Evolutionary conservation across 768 basidiomycete genomes (phyloP), one percentile per base, ranked within the genome.

Genomic region (Phylloporus arenicola): DNA sequence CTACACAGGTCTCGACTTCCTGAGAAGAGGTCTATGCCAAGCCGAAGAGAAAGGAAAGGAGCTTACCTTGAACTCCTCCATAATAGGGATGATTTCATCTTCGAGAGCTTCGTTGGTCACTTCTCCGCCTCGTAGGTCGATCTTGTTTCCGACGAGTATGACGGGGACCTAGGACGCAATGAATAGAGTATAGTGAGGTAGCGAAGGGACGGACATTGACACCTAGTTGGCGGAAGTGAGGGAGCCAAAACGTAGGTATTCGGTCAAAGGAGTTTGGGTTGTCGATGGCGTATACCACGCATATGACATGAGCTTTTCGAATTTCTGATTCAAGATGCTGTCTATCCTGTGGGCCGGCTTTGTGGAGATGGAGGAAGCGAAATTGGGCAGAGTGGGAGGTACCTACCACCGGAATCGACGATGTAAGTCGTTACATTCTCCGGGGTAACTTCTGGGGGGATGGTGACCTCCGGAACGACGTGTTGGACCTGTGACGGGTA

Each of bases 1-100:
- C 95, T 27, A 98, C 89, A 61, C 94, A 97, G 37, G 95, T 97
- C 65, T 97, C 94, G 47, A 97, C 94, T 80, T 97, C 94, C 95
- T 98, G 57, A 5, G 19, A 50, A 48, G 39, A 30, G 34, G 48
- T 68, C 14, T 33, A 24, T 27, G 33, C 34, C 6, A 40, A 42
- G 35, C 37, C 16, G 11, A 17, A n/a, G 47, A 47, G 39, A 52
- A 31, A 47, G 41, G 45, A 22, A 27, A 24, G 14, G 29, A 22
- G 60, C 70, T 48, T 62, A 85, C 93, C 81, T 99, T 99, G 83
- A 95, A 99, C 69, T 98, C 95, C 57, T 87, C 84, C 95, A 98
- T 99, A 48, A 99, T 92, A 27, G 95, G 95, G 49, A 88, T 69
- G 56, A 98, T 94, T 69, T 98, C 95, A 54, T 88, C 92, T 68